Evolutionary conservation across 2,329 filamentous ascomycete genomes (phyloP).

Genomic region (Coleophoma cylindrospora): DNA sequence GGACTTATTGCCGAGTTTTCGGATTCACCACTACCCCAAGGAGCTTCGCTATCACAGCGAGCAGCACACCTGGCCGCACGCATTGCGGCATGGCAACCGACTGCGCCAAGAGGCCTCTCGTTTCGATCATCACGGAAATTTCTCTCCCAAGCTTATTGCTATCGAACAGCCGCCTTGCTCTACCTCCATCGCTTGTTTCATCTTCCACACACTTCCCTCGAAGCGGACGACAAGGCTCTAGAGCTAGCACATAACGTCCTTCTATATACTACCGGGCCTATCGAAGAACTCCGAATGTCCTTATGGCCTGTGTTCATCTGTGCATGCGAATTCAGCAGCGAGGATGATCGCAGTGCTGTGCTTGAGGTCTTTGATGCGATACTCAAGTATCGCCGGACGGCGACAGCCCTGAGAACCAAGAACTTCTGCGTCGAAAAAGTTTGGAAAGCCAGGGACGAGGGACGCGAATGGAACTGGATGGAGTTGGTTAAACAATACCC

Average conservation of each 20-base stretch:
- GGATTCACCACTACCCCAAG: background rate
- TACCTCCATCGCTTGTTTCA: constrained; percentile 24
- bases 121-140: constrained; percentile 22
- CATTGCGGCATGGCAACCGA: constrained; percentile 20
- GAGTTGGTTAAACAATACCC: constrained; percentile 19
- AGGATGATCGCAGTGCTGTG: constrained; percentile 18
- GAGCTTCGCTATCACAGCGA: constrained; percentile 3
- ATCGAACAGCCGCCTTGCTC: constrained; percentile 19
- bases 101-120: constrained; percentile 13
- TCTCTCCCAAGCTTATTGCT: constrained; percentile 23
- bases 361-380: constrained; percentile 22
- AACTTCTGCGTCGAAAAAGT: constrained; percentile 22
- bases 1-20: background rate
- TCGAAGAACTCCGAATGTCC: constrained; percentile 23
- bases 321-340: constrained; percentile 20
- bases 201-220: constrained; percentile 14
- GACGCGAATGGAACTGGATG: constrained; percentile 26
- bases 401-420: constrained; percentile 20
- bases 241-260: constrained; percentile 25
- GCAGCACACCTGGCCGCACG: constrained; percentile 14
- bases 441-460: constrained; percentile 23
- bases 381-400: constrained; percentile 19
- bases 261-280: constrained; percentile 16
- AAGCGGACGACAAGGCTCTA: constrained; percentile 18
- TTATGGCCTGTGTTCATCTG: constrained; percentile 27